phyloP scores from a whole-genome alignment of 2,329 filamentous ascomycete genomes.

The Blastomyces gilchristii region DNA sequence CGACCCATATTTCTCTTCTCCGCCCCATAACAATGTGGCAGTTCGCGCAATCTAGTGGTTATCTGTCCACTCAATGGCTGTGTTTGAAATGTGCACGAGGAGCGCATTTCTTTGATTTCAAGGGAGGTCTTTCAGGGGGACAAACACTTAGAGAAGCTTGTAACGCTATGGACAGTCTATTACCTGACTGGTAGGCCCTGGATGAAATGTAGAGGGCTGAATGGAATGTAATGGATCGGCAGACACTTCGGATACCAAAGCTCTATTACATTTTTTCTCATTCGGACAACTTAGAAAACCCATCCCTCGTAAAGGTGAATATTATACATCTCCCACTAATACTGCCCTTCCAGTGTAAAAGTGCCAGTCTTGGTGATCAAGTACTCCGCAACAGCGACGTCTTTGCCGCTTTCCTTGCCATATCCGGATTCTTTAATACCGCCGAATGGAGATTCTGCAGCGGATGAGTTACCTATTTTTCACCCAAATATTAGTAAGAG shows the following conservation, averaged over 20 bases:
- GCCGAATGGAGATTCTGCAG: slow-evolving; percentile 56
- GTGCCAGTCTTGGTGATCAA: slow-evolving; percentile 56
- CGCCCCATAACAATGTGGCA: too few species aligned
- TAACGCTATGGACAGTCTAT: not conserved
- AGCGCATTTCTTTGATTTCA: too few species aligned
- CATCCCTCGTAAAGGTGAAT: not conserved
- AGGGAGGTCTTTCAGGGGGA: not conserved
- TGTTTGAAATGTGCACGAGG: too few species aligned
- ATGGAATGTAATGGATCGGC: too few species aligned
- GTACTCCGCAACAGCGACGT: slow-evolving; percentile 54
- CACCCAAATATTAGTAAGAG: slow-evolving; percentile 8
- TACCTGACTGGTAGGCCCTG: not conserved
- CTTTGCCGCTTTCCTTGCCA: slow-evolving; percentile 57
- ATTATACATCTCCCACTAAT: slow-evolving; percentile 22
- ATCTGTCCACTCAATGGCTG: too few species aligned
- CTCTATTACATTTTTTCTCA: not conserved
- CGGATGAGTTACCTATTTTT: slow-evolving; percentile 47
- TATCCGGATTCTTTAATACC: slow-evolving; percentile 60
- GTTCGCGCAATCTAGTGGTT: too few species aligned
- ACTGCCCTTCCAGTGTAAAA: slow-evolving; percentile 49
- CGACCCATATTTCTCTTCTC: too few species aligned
- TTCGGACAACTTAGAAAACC: not conserved
- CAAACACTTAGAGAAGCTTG: not conserved
- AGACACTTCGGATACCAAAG: too few species aligned
- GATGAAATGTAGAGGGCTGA: too few species aligned